Evolutionary conservation across 148 eudicot genomes (phyloP).

Genomic region (Fallopia convolvulus): DNA sequence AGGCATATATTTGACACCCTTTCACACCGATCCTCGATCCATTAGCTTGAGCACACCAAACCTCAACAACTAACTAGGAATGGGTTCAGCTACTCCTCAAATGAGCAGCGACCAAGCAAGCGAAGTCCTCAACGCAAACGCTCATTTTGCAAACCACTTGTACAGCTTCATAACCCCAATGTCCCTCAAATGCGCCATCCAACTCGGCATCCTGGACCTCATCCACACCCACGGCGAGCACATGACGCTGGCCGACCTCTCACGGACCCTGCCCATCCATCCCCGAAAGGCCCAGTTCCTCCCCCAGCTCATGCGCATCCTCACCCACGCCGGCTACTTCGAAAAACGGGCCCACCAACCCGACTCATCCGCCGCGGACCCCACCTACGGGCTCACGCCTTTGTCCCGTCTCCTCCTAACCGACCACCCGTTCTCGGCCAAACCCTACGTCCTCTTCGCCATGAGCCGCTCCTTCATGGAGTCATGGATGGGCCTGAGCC

Average conservation of each 20-base stretch:
- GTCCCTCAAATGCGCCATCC: conserved; percentile 24
- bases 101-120: not conserved
- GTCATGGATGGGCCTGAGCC: conserved; percentile 14
- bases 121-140: conserved; percentile 20
- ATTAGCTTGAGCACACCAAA: no score
- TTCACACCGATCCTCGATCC: no score
- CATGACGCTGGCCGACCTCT: conserved; percentile 14
- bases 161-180: conserved; percentile 21
- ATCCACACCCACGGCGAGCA: conserved; percentile 16
- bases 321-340: conserved; percentile 20
- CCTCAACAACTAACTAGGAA: not conserved
- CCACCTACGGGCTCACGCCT: conserved; percentile 16
- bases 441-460: conserved; percentile 8
- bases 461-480: conserved; percentile 6
- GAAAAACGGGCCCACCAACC: not conserved
- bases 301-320: conserved; percentile 18
- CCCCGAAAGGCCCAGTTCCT: conserved; percentile 4
- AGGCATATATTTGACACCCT: no score
- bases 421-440: conserved; percentile 13
- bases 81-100: not conserved
- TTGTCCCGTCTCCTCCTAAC: conserved; percentile 12
- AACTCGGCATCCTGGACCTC: conserved; percentile 18
- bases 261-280: conserved; percentile 12
- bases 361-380: not conserved
- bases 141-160: conserved; percentile 16